Base-by-base conservation (phyloP, 345 rosid genomes). In the Aurinia saxatilis region DNA sequence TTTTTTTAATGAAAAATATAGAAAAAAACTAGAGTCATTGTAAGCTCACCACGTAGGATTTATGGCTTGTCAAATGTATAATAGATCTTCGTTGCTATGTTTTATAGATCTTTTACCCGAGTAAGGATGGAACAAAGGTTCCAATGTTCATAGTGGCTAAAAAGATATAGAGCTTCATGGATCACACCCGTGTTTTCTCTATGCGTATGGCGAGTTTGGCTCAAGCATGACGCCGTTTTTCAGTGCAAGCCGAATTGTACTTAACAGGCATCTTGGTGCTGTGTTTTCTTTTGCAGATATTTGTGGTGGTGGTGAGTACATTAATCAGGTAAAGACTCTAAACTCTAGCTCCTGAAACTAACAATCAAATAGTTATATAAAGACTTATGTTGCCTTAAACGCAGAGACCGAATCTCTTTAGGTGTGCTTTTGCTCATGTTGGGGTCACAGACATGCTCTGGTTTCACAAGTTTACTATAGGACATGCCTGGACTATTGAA, bases 401-500 rank as follows among this genome's bases (percentile, higher is more conserved):
- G 57, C 83, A 92, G 99, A 85, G 96, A 77, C 99, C 97, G 8
- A 97, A 93, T 60, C 96, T 93, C 44, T 93, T 87, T 52, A 96
- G 99, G 14, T 93, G 99, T 73, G 99, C 96, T 44, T 72, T 93
- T 81, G 96, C 97, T 60, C 95, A 87, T 73, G 99, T 93, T 21
- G 99, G 99, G 38, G 99, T 93, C 25, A 93, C 87, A 97, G 99
- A 93, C 76, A 93, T 93, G 96, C 82, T 93, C 27, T 78, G 97
- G 38, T 90, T 93, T 60, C 99, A 90, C 80, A 87, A 84, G 77
- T 90, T 93, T 49, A 93, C 97, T 3, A 85, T 90, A 84, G 96
- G 98, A 46, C 97, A 93, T 82, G 96, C 92, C 30, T 90, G 99
- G 99, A 79, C 86, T 48, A 81, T 92, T 57, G 99, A 90, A 61